Evolutionary conservation across 139 green algal species (phyloP).

Genomic region (Tetraselmis chui): DNA sequence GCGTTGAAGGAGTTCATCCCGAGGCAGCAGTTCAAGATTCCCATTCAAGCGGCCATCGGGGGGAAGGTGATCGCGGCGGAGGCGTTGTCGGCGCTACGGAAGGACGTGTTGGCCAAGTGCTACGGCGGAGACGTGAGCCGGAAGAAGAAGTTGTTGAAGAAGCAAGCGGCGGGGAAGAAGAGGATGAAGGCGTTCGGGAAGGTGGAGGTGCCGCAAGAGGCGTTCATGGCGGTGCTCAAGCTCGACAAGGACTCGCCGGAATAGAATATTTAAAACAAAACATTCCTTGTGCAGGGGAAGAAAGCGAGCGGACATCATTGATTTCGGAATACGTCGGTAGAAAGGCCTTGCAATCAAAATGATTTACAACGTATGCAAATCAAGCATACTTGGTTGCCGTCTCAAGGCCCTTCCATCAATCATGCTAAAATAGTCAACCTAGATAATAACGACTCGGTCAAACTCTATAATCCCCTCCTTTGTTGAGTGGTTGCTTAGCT

Average conservation of each 20-base stretch:
- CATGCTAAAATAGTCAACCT: no score
- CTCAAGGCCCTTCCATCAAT: no score
- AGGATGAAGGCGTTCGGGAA: conserved; percentile 77
- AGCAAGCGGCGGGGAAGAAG: conserved; percentile 95
- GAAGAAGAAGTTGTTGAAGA: conserved; percentile 99
- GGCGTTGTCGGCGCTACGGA: conserved; percentile 70
- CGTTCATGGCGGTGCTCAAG: conserved; percentile 94
- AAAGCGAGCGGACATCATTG: no score
- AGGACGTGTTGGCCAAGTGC: conserved; percentile 99
- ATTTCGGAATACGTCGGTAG: no score
- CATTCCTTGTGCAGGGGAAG: no score
- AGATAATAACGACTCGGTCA: no score
- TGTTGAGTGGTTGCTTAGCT: no score
- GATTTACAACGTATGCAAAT: no score
- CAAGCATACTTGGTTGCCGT: no score
- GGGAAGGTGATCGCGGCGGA: conserved; percentile 72
- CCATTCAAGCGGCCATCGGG: conserved; percentile 81
- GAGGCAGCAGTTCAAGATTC: conserved; percentile 82
- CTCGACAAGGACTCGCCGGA: conserved; percentile 47
- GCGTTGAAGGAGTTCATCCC: conserved; percentile 95
- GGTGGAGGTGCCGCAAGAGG: conserved; percentile 89
- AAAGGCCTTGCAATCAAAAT: no score
- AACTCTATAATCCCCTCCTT: no score
- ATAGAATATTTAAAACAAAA: no score
- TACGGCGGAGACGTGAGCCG: conserved; percentile 86